Evolutionary conservation across 2,329 filamentous ascomycete species (phyloP), one percentile per base, ranked within the genome.

Genomic region (Epichloe bromicola): DNA sequence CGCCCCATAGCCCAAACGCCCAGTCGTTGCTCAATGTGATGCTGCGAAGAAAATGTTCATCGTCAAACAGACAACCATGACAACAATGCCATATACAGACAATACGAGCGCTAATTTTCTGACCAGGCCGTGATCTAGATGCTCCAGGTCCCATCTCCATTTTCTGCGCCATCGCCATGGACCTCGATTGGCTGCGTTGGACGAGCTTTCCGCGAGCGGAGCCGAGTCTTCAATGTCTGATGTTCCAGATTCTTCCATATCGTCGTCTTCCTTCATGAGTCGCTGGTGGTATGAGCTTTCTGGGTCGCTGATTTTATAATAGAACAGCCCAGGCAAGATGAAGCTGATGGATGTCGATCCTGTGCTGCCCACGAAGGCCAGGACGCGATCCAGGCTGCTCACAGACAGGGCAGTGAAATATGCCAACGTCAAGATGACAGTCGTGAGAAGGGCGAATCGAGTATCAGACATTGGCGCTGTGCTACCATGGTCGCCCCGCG

Each of bases 301-400:
- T 0, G 93, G 93, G 23, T 88, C 82, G 12, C 88, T 94, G 54
- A 98, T 97, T 69, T 97, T 97, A 71, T 97, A 98, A 68, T 97
- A 98, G 67, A 98, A 98, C 4, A 98, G 70, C 0, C 93, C 93
- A 0, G 93, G 93, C 0, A 98, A 76, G 57, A 98, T 97, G 65
- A 98, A 98, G 55, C 88, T 95, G 60, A 98, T 98, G 54, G 88
- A 88, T 0, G 93, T 98, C 48, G 85, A 91, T 49, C 93, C 93
- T 0, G 93, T 98, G 59, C 85, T 89, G 38, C 93, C 93, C 11
- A 98, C 93, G 59, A 96, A 98, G 0, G 93, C 91, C 0, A 98
- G 76, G 1, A 98, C 90, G 45, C 87, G 85, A 63, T 95, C 90
- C 3, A 98, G 76, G 12, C 85, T 93, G 19, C 82, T 86, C 3